phyloP scores from a whole-genome alignment of 441 rosid genomes.

The Erodium trifolium region DNA sequence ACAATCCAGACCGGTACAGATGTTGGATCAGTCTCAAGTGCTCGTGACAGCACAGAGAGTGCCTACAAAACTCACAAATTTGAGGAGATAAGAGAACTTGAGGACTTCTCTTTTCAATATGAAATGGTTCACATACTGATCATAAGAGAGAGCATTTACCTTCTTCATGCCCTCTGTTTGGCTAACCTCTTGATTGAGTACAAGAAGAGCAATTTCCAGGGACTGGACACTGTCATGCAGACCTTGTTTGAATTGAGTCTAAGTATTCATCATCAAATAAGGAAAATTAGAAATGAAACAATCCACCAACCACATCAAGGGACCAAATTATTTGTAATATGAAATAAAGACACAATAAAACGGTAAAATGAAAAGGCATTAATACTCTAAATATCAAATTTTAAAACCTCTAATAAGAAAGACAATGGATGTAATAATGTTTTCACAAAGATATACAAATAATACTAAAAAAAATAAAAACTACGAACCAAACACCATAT shows the following conservation, averaged over 20 bases:
- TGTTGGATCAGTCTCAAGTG: constrained; percentile 64
- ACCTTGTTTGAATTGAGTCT: constrained; percentile 57
- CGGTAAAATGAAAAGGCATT: background rate
- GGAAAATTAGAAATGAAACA: constrained; percentile 20
- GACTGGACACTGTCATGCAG: constrained; percentile 39
- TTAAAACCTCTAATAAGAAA: background rate
- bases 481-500: background rate
- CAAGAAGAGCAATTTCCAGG: constrained; percentile 68
- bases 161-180: constrained; percentile 50
- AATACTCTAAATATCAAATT: background rate
- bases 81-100: constrained; percentile 19
- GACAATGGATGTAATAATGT: background rate
- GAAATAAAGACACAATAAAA: background rate
- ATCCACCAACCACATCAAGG: constrained; percentile 19
- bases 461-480: background rate
- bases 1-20: constrained; percentile 78
- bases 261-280: constrained; percentile 34
- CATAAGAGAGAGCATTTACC: constrained; percentile 37
- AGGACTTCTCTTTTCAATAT: constrained; percentile 5
- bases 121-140: constrained; percentile 9
- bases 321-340: background rate
- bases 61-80: constrained; percentile 48
- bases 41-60: constrained; percentile 62
- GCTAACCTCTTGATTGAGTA: constrained; percentile 56
- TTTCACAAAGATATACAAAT: background rate